These are phyloP conservation scores for Podila clonocystis DNA, from an alignment of 192 early-diverging fungal genomes.

Conservation along the genomic window DNA sequence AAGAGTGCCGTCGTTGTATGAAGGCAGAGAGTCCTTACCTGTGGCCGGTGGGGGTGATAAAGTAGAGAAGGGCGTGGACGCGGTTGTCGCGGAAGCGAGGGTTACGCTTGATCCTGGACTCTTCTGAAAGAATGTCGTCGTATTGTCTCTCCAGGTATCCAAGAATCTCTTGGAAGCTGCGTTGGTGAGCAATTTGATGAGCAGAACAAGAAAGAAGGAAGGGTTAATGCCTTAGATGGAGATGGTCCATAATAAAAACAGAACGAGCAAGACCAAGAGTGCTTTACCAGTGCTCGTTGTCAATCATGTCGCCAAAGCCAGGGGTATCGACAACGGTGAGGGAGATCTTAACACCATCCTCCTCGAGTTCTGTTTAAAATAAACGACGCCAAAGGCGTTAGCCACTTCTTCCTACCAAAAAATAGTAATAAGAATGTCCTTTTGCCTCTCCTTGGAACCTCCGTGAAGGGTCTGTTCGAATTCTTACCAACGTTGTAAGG, in stretches of 20 bases:
- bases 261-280: background rate
- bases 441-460: background rate
- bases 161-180: conserved; percentile 91
- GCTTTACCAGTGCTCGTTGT: conserved; percentile 90
- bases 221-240: no score
- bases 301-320: conserved; percentile 97
- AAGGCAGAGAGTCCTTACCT: conserved; percentile 56
- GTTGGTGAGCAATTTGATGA: conserved; percentile 3
- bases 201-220: background rate
- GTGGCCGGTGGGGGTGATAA: conserved; percentile 97
- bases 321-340: conserved; percentile 99
- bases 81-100: conserved; percentile 93
- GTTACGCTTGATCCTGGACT: conserved; percentile 85
- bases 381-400: background rate
- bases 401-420: background rate
- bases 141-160: conserved; percentile 94
- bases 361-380: conserved; percentile 83
- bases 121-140: conserved; percentile 93
- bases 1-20: no score
- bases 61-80: conserved; percentile 96
- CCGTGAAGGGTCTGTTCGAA: background rate
- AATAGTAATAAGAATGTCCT: background rate
- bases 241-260: background rate
- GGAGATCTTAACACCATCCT: conserved; percentile 96
- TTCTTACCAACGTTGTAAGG: conserved; percentile 82